phyloP scores from a whole-genome alignment of 306 rosid genomes.

The Glycine soja region DNA sequence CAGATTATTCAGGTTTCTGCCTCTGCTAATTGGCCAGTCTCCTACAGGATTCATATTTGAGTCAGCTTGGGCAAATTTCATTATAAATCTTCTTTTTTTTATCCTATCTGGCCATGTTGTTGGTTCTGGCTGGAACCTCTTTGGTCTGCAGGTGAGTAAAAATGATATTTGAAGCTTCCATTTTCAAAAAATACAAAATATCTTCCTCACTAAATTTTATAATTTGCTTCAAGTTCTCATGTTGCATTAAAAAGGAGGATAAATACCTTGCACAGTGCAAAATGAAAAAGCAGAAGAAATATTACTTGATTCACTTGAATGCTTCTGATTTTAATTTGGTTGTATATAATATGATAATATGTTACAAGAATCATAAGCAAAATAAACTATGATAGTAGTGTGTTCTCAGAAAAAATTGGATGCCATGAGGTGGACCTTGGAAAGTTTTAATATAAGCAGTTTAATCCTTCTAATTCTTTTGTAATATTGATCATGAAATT shows the following conservation, averaged over 20 bases:
- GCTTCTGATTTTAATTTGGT: slow-evolving; percentile 19
- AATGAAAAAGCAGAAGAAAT: neutral
- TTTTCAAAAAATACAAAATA: neutral
- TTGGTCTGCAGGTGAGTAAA: slow-evolving; percentile 81
- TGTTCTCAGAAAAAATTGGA: neutral
- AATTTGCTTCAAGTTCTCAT: slow-evolving; percentile 15
- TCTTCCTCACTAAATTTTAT: neutral
- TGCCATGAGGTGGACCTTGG: too few relatives aligned
- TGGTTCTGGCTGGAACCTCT: slow-evolving; percentile 83
- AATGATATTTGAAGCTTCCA: neutral
- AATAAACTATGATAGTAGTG: neutral
- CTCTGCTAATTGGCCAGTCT: slow-evolving; percentile 77
- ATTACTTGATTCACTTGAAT: slow-evolving; percentile 36
- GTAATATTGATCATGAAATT: slow-evolving; percentile 6
- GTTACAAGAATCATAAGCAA: neutral
- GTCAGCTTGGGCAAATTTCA: slow-evolving; percentile 78
- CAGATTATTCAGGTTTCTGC: slow-evolving; percentile 78
- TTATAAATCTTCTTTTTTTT: slow-evolving; percentile 72
- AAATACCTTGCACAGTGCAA: neutral
- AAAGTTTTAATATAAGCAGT: neutral
- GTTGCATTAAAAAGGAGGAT: slow-evolving; percentile 3
- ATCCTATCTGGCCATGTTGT: slow-evolving; percentile 74
- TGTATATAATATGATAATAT: slow-evolving; percentile 5
- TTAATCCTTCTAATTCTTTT: slow-evolving; percentile 13
- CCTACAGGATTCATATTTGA: slow-evolving; percentile 84